phyloP scores from a whole-genome alignment of 805 yeast species.

The Saturnispora sanitii region DNA sequence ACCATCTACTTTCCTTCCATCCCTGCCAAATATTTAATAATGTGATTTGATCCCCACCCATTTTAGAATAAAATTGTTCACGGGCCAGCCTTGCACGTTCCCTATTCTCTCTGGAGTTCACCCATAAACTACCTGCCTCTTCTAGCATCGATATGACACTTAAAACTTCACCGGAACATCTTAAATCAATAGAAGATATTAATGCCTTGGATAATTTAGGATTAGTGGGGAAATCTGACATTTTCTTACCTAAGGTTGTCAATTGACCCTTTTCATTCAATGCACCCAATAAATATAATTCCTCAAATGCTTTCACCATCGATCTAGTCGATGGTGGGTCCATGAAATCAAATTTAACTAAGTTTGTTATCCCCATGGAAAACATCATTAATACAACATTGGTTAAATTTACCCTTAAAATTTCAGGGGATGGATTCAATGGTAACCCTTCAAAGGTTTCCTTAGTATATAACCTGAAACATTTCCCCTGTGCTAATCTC shows the following conservation, averaged over 20 bases:
- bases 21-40: conserved; percentile 65
- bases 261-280: conserved; percentile 68
- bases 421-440: conserved; percentile 80
- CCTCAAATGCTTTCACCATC: conserved; percentile 64
- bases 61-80: conserved; percentile 39
- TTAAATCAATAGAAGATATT: conserved; percentile 47
- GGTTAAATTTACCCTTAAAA: conserved; percentile 72
- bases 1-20: conserved; percentile 61
- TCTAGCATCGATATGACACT: conserved; percentile 78
- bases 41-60: conserved; percentile 72
- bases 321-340: conserved; percentile 78
- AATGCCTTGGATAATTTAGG: conserved; percentile 80
- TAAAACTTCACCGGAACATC: conserved; percentile 59
- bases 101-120: conserved; percentile 57
- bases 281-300: conserved; percentile 82
- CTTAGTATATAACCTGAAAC: conserved; percentile 82
- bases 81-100: conserved; percentile 57
- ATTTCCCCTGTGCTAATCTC: conserved; percentile 93
- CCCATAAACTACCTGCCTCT: conserved; percentile 62
- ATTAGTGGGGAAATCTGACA: conserved; percentile 90
- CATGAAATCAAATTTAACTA: conserved; percentile 78
- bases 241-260: conserved; percentile 67
- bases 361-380: conserved; percentile 77
- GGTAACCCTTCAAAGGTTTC: conserved; percentile 74
- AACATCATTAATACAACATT: conserved; percentile 66